Evolutionary conservation across 2,329 filamentous ascomycete species (phyloP), one percentile per base, ranked within the genome.

Genomic region (Diplodia mutila): DNA sequence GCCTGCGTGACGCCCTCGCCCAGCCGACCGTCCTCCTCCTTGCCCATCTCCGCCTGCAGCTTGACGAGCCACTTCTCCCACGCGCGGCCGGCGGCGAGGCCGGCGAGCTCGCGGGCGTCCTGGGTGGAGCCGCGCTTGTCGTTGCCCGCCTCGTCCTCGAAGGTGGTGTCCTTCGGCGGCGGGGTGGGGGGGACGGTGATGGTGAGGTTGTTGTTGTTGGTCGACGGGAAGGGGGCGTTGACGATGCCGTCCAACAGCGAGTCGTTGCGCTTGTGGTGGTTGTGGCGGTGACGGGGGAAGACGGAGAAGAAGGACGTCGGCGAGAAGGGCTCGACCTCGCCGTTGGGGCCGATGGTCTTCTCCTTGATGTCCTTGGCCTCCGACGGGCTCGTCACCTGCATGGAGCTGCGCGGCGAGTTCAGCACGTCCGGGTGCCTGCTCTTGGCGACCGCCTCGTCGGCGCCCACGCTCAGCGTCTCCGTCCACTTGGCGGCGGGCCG

Each of bases 51-150:
- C 81, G 90, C 87, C 81, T 95, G 91, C 74, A 94, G 86, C 75
- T 93, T 92, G 72, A 97, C 82, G 78, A 98, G 86, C 95, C 95
- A 99, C 77, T 92, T 91, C 85, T 99, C 95, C 94, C 94, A 99
- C 77, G 90, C 89, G 89, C 93, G 95, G 29, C 91, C 90, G 4
- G 93, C 95, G 0, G 94, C 88, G 49, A 98, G 81, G 23, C 94
- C 94, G 14, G 91, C 91, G 71, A 97, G 84, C 72, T 67, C 87
- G 89, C 1, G 92, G 91, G 90, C 87, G 75, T 89, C 87, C 61
- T 89, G 87, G 0, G 91, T 93, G 4, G 76, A 77, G 29, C 78
- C 79, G 54, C 72, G 74, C 8, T 46, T 18, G 39, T 54, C 34
- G 61, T 46, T 27, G 14, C 16, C 5, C 9, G 23, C 55, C 8